Base-by-base conservation (phyloP, 148 eudicot genomes). In the Dysphania ambrosioides region DNA sequence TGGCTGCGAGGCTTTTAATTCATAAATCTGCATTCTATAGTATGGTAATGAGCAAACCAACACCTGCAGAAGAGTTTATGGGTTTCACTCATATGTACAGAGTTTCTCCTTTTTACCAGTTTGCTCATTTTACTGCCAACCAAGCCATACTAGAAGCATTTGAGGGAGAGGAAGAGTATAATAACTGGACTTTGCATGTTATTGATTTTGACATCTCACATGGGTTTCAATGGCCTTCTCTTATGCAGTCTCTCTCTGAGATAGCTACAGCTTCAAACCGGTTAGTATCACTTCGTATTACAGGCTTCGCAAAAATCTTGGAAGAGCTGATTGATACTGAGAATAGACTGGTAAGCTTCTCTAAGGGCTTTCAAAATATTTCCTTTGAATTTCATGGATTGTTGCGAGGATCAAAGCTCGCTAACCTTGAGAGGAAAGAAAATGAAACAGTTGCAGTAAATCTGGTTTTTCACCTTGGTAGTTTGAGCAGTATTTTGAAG, bases 171-270 rank as follows among this genome's bases (percentile, higher is more conserved):
- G 81, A 80, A 72, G 77, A 64, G 1, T 66, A 12, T 11, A 85
- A 85, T 70, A 83, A 78, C 29, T 19, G 73, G 38, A 32, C 79
- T 0, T 70, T 90, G 53, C 94, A 90, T 63, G 87, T 92, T 8
- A 78, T 92, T 35, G 97, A 92, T 77, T 85, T 86, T 24, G 94
- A 92, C 51, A 68, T 88, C 32, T 87, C 82, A 1, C 87, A 92
- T 75, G 94, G 97, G 29, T 90, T 89, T 79, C 94, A 90, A 66
- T 89, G 97, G 97, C 97, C 97, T 79, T 92, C 94, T 75, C 91
- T 92, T 21, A 87, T 92, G 62, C 97, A 92, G 68, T 88, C 97
- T 44, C 77, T 92, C 0, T 88, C 94, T 2, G 92, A 92, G 26
- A 87, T 81, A 61, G 87, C 91, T 38, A 57, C 79, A 13, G 15